Base-by-base conservation (phyloP, 768 basidiomycete species). In the Russula vinacea region DNA sequence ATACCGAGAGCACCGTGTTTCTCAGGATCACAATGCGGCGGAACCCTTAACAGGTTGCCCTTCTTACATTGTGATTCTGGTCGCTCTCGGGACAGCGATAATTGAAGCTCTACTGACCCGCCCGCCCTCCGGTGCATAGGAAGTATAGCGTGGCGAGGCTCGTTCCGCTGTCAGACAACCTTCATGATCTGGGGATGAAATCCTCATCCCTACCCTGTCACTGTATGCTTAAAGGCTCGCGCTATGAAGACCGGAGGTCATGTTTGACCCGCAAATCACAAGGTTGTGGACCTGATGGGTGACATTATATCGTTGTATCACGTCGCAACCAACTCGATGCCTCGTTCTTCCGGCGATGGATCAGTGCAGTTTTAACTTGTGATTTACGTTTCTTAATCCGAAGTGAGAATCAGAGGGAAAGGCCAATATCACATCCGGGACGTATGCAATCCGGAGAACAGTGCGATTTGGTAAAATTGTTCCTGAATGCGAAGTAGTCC, bases 101-200 rank as follows among this genome's bases (percentile, higher is more conserved):
- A 26, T 68, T 76, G 85, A 85, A 87, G 80, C 81, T 66, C 72
- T 69, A 75, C 80, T 85, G 86, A 82, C 84, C 78, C 72, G 73
- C 76, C 72, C 68, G 76, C 66, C 37, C 44, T 68, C 71, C 62
- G 62, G 50, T 45, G 24, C 35, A 64, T 64, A 64, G 65, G 64
- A 58, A 32, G 39, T 56, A 62, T 65, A 66, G 71, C 73, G 71
- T 72, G 73, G 78, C 72, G 75, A 72, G 82, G 86, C 78, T 88
- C 86, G 86, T 88, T 88, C 86, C 78, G 84, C 77, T 87, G 86
- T 85, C 86, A 73, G 68, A 79, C 74, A 80, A 55, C 14, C 68
- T 42, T n/a, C 37, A 37, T 22, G 44, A 17, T 7, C 17, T 33
- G 44, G 33, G 13, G 44, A 54, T 32, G 13, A n/a, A 1, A 22